Evolutionary conservation across 352 stramenopile species (phyloP), one percentile per base, ranked within the genome.

Genomic region (Phytophthora tentaculata): DNA sequence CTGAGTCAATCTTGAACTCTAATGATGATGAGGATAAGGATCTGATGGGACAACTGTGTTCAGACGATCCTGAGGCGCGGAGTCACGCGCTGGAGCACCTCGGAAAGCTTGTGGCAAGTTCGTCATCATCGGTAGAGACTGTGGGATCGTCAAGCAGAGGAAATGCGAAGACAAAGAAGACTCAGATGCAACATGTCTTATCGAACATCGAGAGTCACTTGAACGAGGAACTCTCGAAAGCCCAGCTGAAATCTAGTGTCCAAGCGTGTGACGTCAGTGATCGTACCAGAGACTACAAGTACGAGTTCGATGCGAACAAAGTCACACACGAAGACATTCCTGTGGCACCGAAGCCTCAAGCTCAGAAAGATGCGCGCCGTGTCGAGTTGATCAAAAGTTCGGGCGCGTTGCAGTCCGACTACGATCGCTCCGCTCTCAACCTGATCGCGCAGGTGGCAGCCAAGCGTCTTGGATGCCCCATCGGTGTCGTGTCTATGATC

Each of bases 401-500:
- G 2, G 81, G 81, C 2, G 77, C 85, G 26, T 63, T 90, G 50
- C 50, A 64, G 7, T 28, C 49, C 3, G 58, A 73, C 19, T 88
- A 83, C 68, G 83, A 91, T 57, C 72, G 61, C 12, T 64, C 69
- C 10, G 80, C 80, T 28, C 60, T 91, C 3, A 73, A 89, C 12
- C 29, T 91, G 57, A 74, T 91, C 24, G 80, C 79, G 0, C 69
- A 89, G 49, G 69, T 89, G 28, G 80, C 81, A 22, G 80, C 83
- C 22, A 66, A 84, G 56, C 74, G 72, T 24, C 62, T 91, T 29
- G 74, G 70, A 35, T 89, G 83, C 37, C 71, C 79, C 6, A 80
- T 89, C 26, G 83, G 83, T 22, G 85, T 86, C 41, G 76, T 91
- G n/a, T 88, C 79, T 24, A 78, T 89, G 49, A 59, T 91, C 1